Evolutionary conservation across 306 rosid species (phyloP), one percentile per base, ranked within the genome.

Genomic region (Elaeagnus macrophylla): DNA sequence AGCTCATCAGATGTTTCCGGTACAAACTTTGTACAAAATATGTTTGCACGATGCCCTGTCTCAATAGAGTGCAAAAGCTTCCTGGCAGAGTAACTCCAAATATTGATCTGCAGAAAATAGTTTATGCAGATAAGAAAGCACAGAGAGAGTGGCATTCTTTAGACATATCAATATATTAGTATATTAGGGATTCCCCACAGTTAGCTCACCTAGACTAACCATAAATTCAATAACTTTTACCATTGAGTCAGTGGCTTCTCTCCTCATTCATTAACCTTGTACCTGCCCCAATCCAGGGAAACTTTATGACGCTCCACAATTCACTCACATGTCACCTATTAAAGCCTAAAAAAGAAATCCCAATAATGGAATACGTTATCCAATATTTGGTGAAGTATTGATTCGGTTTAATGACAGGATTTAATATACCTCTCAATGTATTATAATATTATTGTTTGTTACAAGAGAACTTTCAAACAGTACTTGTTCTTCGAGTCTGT

Each of bases 1-100:
- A 93, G 93, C 72, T 93, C 96, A 73, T 87, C 94, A 36, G 89
- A 80, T 59, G 95, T 93, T 75, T 87, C 99, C 32, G 96, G 99
- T n/a, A 93, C 62, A 62, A 93, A 93, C 74, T 87, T 93, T 15
- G 96, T 77, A 57, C 99, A 91, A 73, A 87, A 91, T 78, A 91
- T 87, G 76, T 93, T 87, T 12, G 96, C 83, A 50, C 89, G 49
- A 64, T 93, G 99, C 69, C 99, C 99, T 9, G 89, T 87, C 39
- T 84, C 99, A 54, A 87, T 65, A 50, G 96, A 84, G 65, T 93
- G 93, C 80, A 93, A 55, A 67, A 93, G 87, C 38, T 72, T 80
- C 62, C 57, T 71, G 39, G 77, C 68, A 52, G 78, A 37, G 57
- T 84, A 82, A 84, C 79, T 87, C 99, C 99, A 91, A 51, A 91